phyloP scores from a whole-genome alignment of 805 yeast species.

The Ogataea haglerorum region DNA sequence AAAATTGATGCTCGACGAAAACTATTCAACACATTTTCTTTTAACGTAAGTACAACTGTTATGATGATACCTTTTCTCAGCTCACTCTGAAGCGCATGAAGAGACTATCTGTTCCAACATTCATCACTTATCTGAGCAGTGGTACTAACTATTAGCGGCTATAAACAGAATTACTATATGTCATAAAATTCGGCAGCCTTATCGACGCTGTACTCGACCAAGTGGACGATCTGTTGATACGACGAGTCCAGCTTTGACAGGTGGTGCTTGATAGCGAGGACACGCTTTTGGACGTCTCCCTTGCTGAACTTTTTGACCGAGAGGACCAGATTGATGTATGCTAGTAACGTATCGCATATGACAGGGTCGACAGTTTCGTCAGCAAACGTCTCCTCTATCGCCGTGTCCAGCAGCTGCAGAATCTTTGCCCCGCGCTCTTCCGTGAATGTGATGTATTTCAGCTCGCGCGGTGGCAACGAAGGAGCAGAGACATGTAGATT shows the following conservation, averaged over 20 bases:
- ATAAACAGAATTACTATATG: neutral
- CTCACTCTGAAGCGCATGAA: constrained; percentile 57
- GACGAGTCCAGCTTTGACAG: neutral
- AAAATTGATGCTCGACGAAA: neutral
- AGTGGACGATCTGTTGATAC: constrained; percentile 11
- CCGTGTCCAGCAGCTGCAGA: constrained; percentile 38
- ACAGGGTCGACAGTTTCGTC: constrained; percentile 12
- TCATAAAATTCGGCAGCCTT: constrained; percentile 18
- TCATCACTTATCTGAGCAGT: constrained; percentile 37
- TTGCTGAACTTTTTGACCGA: constrained; percentile 24
- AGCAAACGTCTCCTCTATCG: constrained; percentile 37
- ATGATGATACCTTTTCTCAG: constrained; percentile 55
- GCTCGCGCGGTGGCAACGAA: constrained; percentile 38
- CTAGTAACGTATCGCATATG: constrained; percentile 44
- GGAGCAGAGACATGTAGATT: constrained; percentile 22
- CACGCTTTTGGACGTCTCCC: constrained; percentile 4
- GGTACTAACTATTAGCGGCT: constrained; percentile 3
- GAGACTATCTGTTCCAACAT: constrained; percentile 48
- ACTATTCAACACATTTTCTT: constrained; percentile 1
- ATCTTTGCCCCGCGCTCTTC: constrained; percentile 41
- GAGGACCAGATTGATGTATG: constrained; percentile 50
- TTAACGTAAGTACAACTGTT: constrained; percentile 16
- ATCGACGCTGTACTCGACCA: constrained; percentile 21
- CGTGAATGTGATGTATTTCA: constrained; percentile 41
- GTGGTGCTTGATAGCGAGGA: constrained; percentile 1